These are phyloP conservation scores for Thelonectria blattea DNA, from an alignment of 2,329 filamentous ascomycete genomes.

Conservation along the genomic window DNA sequence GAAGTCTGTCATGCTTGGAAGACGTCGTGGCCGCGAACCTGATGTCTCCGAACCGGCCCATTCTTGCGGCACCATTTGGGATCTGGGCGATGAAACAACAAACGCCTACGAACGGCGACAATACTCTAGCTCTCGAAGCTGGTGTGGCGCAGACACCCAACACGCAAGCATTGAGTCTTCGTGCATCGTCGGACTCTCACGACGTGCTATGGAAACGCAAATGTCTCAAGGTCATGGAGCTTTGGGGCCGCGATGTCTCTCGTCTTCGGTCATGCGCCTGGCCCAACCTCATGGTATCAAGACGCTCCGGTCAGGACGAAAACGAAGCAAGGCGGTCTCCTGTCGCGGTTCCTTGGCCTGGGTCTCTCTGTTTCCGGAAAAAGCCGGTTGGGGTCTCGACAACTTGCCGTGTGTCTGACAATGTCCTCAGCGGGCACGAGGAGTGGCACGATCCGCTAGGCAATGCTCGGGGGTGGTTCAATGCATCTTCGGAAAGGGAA, in stretches of 20 bases:
- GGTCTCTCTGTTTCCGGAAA: slow-evolving; percentile 59
- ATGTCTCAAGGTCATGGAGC: slow-evolving; percentile 57
- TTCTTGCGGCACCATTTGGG: slow-evolving; percentile 63
- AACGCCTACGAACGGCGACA: slow-evolving; percentile 25
- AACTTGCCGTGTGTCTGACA: slow-evolving; percentile 48
- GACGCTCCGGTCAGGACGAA: slow-evolving; percentile 52
- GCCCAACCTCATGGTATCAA: slow-evolving; percentile 58
- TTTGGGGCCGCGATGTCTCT: slow-evolving; percentile 54
- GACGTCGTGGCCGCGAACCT: slow-evolving; percentile 50
- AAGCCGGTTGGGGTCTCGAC: slow-evolving; percentile 50
- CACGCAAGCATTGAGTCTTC: slow-evolving; percentile 54
- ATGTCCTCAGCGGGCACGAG: slow-evolving; percentile 45
- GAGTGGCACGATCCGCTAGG: slow-evolving; percentile 57
- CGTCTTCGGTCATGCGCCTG: slow-evolving; percentile 54
- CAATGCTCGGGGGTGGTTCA: slow-evolving; percentile 57
- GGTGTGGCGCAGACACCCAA: slow-evolving; percentile 57
- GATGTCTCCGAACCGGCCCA: slow-evolving; percentile 49
- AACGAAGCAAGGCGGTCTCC: slow-evolving; percentile 50
- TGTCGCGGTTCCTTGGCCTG: slow-evolving; percentile 60
- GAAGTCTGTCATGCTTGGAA: slow-evolving; percentile 54
- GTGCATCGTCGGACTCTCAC: slow-evolving; percentile 48
- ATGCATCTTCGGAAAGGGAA: slow-evolving; percentile 52
- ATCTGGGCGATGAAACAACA: slow-evolving; percentile 43
- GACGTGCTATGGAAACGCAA: slow-evolving; percentile 56
- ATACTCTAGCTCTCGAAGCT: slow-evolving; percentile 40